Base-by-base conservation (phyloP, 805 yeast species). In the Saccharomycopsis javanensis region DNA sequence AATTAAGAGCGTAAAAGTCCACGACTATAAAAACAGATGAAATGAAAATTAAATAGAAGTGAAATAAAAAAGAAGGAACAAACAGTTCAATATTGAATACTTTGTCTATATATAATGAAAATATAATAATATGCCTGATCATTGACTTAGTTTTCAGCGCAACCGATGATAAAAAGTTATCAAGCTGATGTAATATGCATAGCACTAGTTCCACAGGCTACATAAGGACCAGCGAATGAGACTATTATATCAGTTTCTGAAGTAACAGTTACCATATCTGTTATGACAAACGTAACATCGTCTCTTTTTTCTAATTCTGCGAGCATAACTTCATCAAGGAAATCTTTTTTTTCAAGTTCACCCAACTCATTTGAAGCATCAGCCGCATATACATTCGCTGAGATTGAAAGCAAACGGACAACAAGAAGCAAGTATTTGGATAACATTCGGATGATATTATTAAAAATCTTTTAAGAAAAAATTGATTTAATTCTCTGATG, bases 201-300 rank as follows among this genome's bases (percentile, higher is more conserved):
- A 20, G 50, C 5, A 13, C 51, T 23, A 7, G 55, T 51, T 7
- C 35, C 46, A 33, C 55, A 54, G 23, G 23, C 25, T 23, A n/a
- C 20, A 31, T 20, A 18, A 27, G 58, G 55, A 20, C 50, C 53
- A 5, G 37, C 34, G 27, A 56, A 56, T 16, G 48, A 42, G 25
- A 45, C 46, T 25, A 56, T 31, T 2, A 56, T 20, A 52, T 52
- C 58, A 13, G 55, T 53, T 16, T 45, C 25, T 4, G 51, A 35
- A 10, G 58, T 52, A 18, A 46, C 58, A 27, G 55, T 52, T 27
- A 45, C 55, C 34, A 56, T 31, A 16, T 46, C 55, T 4, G 58
- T 51, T 13, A 56, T 25, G 28, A 38, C 28, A 46, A 23, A 56
- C 15, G 55, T 56, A 16, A 31, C 23, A 6, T 20, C 58, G n/a